Evolutionary conservation across 345 rosid species (phyloP).

Genomic region (Mangifera indica): DNA sequence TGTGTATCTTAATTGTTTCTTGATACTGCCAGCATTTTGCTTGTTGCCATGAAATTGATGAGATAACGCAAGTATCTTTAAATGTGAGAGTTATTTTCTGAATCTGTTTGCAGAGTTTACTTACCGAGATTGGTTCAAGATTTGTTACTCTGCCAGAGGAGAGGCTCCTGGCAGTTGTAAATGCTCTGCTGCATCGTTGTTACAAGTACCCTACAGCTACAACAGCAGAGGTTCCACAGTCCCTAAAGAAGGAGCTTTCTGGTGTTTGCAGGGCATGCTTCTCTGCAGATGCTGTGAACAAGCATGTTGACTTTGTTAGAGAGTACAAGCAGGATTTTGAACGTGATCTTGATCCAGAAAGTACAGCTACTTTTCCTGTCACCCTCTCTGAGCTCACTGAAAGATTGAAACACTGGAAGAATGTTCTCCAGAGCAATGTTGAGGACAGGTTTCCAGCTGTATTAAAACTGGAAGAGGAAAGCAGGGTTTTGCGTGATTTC

Average conservation of each 20-base stretch:
- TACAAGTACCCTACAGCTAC: conserved; percentile 98
- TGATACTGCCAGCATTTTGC: not conserved
- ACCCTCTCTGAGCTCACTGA: conserved; percentile 90
- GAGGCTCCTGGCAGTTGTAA: conserved; percentile 95
- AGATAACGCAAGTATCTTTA: not conserved
- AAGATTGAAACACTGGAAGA: conserved; percentile 94
- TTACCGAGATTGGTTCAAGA: conserved; percentile 95
- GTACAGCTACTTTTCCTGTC: conserved; percentile 81
- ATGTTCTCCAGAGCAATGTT: conserved; percentile 94
- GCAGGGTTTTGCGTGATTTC: conserved; percentile 86
- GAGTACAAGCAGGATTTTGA: conserved; percentile 98
- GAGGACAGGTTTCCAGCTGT: conserved; percentile 98
- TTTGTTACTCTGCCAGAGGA: conserved; percentile 97
- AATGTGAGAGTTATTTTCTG: not conserved
- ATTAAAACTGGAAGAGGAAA: conserved; percentile 95
- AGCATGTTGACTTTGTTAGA: conserved; percentile 96
- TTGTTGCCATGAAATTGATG: not conserved
- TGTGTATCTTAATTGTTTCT: not conserved
- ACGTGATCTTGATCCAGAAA: conserved; percentile 97
- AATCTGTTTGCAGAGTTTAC: conserved; percentile 60
- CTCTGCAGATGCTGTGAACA: conserved; percentile 95
- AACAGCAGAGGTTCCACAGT: conserved; percentile 96
- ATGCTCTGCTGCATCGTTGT: conserved; percentile 95
- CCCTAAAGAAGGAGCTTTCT: conserved; percentile 97
- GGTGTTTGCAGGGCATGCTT: conserved; percentile 99